Evolutionary conservation across 495 filamentous ascomycete genomes (phyloP), one percentile per base, ranked within the genome.

Genomic region (Penicillium alfredii): DNA sequence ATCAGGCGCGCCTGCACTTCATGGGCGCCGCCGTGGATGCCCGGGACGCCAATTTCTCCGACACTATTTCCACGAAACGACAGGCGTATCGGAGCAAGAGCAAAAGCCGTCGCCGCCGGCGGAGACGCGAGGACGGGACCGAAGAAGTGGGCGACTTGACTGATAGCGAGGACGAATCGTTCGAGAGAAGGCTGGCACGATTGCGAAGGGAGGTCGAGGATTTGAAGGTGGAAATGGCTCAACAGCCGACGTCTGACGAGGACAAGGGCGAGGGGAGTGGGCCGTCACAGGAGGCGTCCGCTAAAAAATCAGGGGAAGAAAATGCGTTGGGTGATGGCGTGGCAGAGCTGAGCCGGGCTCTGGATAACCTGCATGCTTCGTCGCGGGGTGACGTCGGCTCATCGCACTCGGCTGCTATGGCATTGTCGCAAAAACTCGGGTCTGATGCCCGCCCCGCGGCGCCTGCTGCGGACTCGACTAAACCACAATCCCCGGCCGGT

Each of bases 1-100:
- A 86, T 49, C 67, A 81, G 52, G 89, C 89, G 28, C 82, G 88
- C n/a, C 73, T 74, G 16, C 75, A 77, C 37, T 96, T 96, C 56
- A 68, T 81, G 38, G 79, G 85, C 14, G 69, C 87, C 14, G 70
- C 76, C 23, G 72, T 90, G 11, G 81, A 90, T 53, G 81, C 86
- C 32, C 69, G 74, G 42, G 73, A 84, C 38, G 80, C 78, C 31
- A 83, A 88, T 55, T 89, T 89, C 61, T 92, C 87, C 2, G 84
- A 93, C 59, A 80, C 84, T 34, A 77, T 94, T 15, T 74, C 69
- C 16, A 69, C 71, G 23, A 92, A 90, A 53, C 73, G 88, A 21
- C 83, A 81, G 63, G 83, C 82, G 20, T 94, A 94, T 65, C 78
- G 76, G 47, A 81, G 77, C 20, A 83, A 82, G 9, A 78, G 69